Conservation (phyloP, 768 basidiomycete genomes). For the Amyloporia xantha region DNA sequence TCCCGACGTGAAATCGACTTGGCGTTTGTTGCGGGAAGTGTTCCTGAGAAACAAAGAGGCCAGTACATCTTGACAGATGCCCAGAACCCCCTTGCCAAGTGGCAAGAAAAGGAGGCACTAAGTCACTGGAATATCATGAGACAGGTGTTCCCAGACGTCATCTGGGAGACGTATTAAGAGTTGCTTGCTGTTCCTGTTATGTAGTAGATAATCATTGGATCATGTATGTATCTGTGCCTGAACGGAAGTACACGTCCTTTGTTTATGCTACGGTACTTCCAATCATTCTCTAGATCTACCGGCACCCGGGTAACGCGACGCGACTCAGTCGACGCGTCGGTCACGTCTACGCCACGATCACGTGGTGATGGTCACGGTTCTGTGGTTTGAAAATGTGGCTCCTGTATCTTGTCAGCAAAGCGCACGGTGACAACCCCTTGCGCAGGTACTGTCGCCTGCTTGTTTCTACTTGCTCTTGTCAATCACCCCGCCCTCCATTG, state of each 20-base stretch:
- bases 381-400: not conserved
- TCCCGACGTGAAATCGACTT: slow-evolving; percentile 48
- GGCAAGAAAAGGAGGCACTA: slow-evolving; percentile 59
- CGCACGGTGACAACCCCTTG: not conserved
- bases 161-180: slow-evolving; percentile 71
- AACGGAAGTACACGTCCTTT: too few relatives aligned
- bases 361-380: not conserved
- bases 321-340: not conserved
- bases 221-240: too few relatives aligned
- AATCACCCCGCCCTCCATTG: too few relatives aligned
- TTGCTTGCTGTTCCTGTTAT: not conserved
- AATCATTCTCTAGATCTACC: too few relatives aligned
- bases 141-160: slow-evolving; percentile 56
- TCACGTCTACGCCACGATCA: not conserved
- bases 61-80: slow-evolving; percentile 56
- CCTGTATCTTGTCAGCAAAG: too few relatives aligned
- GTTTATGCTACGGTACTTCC: too few relatives aligned
- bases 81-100: slow-evolving; percentile 52
- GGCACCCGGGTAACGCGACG: too few relatives aligned
- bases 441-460: not conserved
- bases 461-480: not conserved
- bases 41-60: slow-evolving; percentile 30
- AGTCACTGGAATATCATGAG: slow-evolving; percentile 88
- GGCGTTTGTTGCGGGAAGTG: slow-evolving; percentile 13
- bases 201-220: too few relatives aligned